These are phyloP conservation scores for Amphibolis antarctica DNA, from an alignment of 106 monocot genomes.

Conservation along the genomic window DNA sequence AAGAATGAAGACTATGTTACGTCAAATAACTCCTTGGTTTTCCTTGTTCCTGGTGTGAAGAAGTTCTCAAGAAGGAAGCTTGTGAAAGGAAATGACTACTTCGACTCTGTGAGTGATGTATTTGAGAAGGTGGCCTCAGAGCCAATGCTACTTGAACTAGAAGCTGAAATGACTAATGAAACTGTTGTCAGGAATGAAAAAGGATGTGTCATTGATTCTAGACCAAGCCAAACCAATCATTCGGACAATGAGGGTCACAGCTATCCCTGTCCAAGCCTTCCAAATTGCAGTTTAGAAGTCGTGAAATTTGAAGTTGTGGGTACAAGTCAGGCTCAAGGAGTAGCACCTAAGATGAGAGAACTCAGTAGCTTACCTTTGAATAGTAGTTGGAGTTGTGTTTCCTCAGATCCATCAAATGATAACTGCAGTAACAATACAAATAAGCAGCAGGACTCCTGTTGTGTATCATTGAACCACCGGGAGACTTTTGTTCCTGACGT, in stretches of 20 bases:
- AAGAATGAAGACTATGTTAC: slow-evolving; percentile 23
- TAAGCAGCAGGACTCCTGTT: neutral
- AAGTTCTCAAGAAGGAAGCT: slow-evolving; percentile 69
- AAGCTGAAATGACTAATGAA: slow-evolving; percentile 25
- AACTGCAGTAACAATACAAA: neutral
- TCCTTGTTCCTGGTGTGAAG: slow-evolving; percentile 73
- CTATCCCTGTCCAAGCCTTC: slow-evolving; percentile 1
- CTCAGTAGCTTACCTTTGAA: slow-evolving; percentile 13
- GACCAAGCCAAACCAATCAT: neutral
- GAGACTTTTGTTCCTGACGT: neutral
- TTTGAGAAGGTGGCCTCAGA: slow-evolving; percentile 77
- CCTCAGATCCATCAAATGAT: neutral
- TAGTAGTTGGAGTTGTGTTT: neutral
- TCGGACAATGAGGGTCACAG: neutral
- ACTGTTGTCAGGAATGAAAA: neutral
- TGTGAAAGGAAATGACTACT: slow-evolving; percentile 79
- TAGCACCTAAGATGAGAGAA: slow-evolving; percentile 8
- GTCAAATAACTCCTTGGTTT: slow-evolving; percentile 42
- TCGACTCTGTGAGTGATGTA: slow-evolving; percentile 87
- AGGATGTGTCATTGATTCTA: neutral
- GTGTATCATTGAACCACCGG: neutral
- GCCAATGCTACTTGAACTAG: slow-evolving; percentile 60
- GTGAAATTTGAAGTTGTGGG: slow-evolving; percentile 22
- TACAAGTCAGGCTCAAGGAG: slow-evolving; percentile 14
- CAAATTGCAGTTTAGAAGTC: slow-evolving; percentile 2